Evolutionary conservation across 139 green algal species (phyloP), one percentile per base, ranked within the genome.

Genomic region (Zygnema circumcarinatum): DNA sequence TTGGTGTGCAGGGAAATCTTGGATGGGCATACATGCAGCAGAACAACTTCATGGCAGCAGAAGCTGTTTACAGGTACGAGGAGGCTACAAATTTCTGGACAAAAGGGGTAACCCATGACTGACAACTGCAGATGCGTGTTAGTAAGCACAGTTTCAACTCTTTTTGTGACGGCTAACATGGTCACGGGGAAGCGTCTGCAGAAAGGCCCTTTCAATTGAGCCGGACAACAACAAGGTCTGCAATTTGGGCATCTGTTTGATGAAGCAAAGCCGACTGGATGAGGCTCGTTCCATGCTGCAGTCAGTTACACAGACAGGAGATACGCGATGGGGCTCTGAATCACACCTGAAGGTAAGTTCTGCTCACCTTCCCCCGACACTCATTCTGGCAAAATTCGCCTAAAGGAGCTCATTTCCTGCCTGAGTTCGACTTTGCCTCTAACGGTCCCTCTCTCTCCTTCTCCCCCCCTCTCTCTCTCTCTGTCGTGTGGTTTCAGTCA

Each of bases 1-100:
- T 78, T 41, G 35, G 7, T 41, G 3, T 78, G 2, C 85, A 90
- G 85, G 87, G 87, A 0, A 91, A 91, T n/a, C 81, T 91, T n/a
- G 87, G 87, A 32, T 91, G 87, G 87, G 87, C 87, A n/a, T 91
- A 91, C 81, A 91, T 91, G 87, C 83, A 91, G 74, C 87, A 81
- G 83, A 42, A 32, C 7, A 86, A 91, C 39, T 91, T 67, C 32
- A n/a, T 79, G 0, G 83, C 83, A 20, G 87, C 87, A 31, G 87
- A 91, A 54, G 73, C 87, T 36, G 87, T 91, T 29, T 91, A 91
- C 84, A 76, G 85, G 85, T 90, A n/a, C n/a, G n/a, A n/a, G n/a
- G n/a, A n/a, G n/a, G n/a, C n/a, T 11, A 87, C 68, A 20, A n/a
- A n/a, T n/a, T 72, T 72, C 56, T 72, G 29, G 56, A 72, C n/a